A percentile compares a stretch with the other conserved stretches of the same genome.
Conservation (phyloP, 164 flowering plant species). For the Annona squamosa region DNA sequence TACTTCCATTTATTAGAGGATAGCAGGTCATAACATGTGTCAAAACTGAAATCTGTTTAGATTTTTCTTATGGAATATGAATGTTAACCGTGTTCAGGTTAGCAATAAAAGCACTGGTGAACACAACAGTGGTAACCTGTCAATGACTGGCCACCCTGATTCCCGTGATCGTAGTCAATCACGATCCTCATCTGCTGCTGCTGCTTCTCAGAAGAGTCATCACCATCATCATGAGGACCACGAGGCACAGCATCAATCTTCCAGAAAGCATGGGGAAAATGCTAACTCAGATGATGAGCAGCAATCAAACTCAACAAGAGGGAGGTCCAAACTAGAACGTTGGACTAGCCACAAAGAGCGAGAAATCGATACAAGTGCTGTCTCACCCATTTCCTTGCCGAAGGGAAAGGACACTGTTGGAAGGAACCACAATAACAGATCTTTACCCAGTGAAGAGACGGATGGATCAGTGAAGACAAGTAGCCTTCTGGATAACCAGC, state of each 20-base stretch:
- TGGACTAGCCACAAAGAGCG: conserved; percentile 90
- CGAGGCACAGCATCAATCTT: conserved; percentile 26
- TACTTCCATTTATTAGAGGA: not conserved
- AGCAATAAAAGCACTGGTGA: conserved; percentile 25
- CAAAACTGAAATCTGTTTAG: not conserved
- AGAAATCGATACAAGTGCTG: conserved; percentile 30
- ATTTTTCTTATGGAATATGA: conserved; percentile 6
- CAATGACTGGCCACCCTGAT: conserved; percentile 2
- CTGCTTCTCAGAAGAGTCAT: conserved; percentile 24
- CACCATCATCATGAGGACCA: conserved; percentile 18
- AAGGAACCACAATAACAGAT: conserved; percentile 21
- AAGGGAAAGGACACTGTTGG: conserved; percentile 41
- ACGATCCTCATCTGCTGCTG: conserved; percentile 15
- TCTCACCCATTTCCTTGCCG: conserved; percentile 33
- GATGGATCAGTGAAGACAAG: conserved; percentile 22
- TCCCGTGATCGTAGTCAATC: conserved; percentile 20
- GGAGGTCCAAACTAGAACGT: conserved; percentile 82
- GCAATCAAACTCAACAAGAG: conserved; percentile 48
- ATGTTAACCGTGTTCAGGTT: conserved; percentile 25
- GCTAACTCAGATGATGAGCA: conserved; percentile 71
- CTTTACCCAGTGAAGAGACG: conserved; percentile 22
- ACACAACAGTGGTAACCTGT: conserved; percentile 16
- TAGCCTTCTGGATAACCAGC: conserved; percentile 33
- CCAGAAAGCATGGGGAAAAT: conserved; percentile 52
- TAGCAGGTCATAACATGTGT: not conserved